phyloP scores from a whole-genome alignment of 2,329 filamentous ascomycete genomes.

The Rhynchosporium agropyri region DNA sequence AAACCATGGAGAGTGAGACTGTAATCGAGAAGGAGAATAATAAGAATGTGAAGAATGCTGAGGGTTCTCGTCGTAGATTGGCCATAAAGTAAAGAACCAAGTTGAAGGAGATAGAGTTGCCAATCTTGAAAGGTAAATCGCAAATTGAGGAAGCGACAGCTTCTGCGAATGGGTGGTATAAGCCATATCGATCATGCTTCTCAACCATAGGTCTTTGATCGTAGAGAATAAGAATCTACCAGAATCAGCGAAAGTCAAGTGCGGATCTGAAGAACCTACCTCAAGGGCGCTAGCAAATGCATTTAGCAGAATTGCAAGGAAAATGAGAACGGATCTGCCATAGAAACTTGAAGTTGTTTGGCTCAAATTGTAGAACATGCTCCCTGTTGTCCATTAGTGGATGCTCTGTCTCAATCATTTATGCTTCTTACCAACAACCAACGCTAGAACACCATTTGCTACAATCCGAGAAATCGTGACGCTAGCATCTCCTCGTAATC shows the following conservation, averaged over 20 bases:
- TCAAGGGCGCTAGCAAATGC: slow-evolving; percentile 63
- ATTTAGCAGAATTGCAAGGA: slow-evolving; percentile 68
- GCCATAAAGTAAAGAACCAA: slow-evolving; percentile 84
- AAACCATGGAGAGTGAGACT: slow-evolving; percentile 77
- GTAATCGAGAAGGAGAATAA: slow-evolving; percentile 33
- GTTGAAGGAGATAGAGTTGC: slow-evolving; percentile 77
- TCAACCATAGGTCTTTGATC: slow-evolving; percentile 55
- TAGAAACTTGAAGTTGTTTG: slow-evolving; percentile 59
- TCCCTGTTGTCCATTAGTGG: slow-evolving; percentile 42
- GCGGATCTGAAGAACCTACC: slow-evolving; percentile 34
- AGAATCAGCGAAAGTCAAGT: slow-evolving; percentile 43
- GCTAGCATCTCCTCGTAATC: slow-evolving; percentile 66
- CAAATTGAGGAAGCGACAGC: slow-evolving; percentile 83
- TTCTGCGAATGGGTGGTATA: slow-evolving; percentile 91
- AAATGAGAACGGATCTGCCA: slow-evolving; percentile 62
- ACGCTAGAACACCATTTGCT: slow-evolving; percentile 51
- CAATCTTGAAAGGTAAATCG: slow-evolving; percentile 80
- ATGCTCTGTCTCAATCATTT: neutral
- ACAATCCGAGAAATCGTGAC: slow-evolving; percentile 30
- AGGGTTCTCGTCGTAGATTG: slow-evolving; percentile 64
- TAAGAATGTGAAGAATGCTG: slow-evolving; percentile 79
- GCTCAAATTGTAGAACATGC: slow-evolving; percentile 64
- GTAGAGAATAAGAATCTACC: slow-evolving; percentile 64
- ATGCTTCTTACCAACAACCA: slow-evolving; percentile 52
- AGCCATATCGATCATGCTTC: slow-evolving; percentile 82